These are phyloP conservation scores for Xylariales sp. DNA, from an alignment of 2,329 filamentous ascomycete species.

Conservation along the genomic window DNA sequence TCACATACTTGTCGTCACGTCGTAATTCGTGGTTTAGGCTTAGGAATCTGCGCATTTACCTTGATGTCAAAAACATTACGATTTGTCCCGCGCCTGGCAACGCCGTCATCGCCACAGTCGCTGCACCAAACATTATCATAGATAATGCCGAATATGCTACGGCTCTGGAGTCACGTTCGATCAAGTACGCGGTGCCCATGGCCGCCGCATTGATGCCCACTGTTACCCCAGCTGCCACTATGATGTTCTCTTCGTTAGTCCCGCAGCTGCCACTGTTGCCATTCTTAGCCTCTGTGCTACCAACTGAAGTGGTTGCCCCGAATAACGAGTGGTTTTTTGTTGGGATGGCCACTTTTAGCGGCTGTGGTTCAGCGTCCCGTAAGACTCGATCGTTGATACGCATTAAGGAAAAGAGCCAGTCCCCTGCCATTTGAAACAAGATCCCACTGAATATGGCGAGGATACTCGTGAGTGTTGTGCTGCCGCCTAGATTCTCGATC, in stretches of 20 bases:
- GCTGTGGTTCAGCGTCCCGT: background rate
- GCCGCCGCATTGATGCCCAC: slow-evolving; percentile 70
- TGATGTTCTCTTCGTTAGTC: slow-evolving; percentile 44
- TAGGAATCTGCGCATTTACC: slow-evolving; percentile 32
- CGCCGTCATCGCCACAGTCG: slow-evolving; percentile 66
- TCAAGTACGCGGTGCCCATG: slow-evolving; percentile 69
- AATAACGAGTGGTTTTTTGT: background rate
- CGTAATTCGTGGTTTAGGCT: slow-evolving; percentile 16
- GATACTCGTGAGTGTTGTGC: slow-evolving; percentile 48
- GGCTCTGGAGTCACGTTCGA: slow-evolving; percentile 63
- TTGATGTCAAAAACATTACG: slow-evolving; percentile 52
- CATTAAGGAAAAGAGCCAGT: slow-evolving; percentile 46
- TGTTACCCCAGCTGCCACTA: slow-evolving; percentile 62
- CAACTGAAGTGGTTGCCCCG: background rate
- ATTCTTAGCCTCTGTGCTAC: slow-evolving; percentile 25
- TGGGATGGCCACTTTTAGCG: slow-evolving; percentile 8
- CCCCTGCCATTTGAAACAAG: slow-evolving; percentile 49
- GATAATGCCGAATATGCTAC: slow-evolving; percentile 67
- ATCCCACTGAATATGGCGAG: slow-evolving; percentile 50
- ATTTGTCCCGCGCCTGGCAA: slow-evolving; percentile 58
- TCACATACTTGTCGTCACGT: background rate
- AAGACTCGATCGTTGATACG: slow-evolving; percentile 41
- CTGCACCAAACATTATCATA: slow-evolving; percentile 68
- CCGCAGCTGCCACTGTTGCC: background rate
- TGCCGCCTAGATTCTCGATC: slow-evolving; percentile 46